A percentile compares a stretch with the other conserved stretches of the same genome.
phyloP scores from a whole-genome alignment of 306 rosid species.

The Geum urbanum region DNA sequence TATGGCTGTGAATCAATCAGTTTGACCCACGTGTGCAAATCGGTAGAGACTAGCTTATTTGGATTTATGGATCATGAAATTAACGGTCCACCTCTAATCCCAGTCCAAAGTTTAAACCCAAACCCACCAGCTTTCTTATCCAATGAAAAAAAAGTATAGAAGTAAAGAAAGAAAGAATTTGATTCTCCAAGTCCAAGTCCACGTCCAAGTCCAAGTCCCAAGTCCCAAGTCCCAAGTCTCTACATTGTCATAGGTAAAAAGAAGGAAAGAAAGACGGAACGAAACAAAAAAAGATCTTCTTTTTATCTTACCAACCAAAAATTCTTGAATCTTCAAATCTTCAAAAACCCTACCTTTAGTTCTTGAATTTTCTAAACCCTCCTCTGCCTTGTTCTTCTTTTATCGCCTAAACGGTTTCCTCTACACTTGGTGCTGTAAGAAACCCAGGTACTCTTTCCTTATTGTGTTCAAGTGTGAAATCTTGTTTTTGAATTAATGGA shows the following conservation, averaged over 20 bases:
- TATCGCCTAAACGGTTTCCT: not conserved
- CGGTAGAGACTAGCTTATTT: too few species aligned
- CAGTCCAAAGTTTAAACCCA: not conserved
- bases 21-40: not conserved
- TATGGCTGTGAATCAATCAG: not conserved
- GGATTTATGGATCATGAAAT: not conserved
- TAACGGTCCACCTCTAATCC: not conserved
- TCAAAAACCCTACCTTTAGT: not conserved
- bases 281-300: not conserved
- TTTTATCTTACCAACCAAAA: not conserved
- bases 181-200: not conserved
- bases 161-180: not conserved
- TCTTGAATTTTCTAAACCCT: not conserved
- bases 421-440: not conserved
- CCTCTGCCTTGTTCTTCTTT: too few species aligned
- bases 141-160: not conserved
- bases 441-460: conserved; percentile 16
- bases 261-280: too few species aligned
- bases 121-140: not conserved
- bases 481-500: not conserved
- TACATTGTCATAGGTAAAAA: not conserved
- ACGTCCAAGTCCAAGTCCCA: too few species aligned
- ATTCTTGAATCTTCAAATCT: not conserved
- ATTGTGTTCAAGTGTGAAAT: not conserved
- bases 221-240: too few species aligned